Evolutionary conservation across 164 flowering plant species (phyloP), one percentile per base, ranked within the genome.

Genomic region (Dillenia suffruticosa): DNA sequence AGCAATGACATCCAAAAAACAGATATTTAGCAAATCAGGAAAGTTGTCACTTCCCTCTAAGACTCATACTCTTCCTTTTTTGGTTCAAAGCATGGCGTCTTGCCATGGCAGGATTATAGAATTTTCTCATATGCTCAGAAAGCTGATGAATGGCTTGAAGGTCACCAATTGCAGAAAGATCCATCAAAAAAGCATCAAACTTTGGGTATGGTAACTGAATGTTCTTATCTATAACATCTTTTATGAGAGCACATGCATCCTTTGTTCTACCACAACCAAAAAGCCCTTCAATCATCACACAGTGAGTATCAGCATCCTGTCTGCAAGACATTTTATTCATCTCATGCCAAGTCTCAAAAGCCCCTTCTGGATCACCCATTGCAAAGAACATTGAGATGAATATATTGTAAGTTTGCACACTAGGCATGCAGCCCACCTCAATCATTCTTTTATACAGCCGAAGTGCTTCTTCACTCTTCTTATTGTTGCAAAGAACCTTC

Each of bases 371-470:
- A 64, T 89, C 84, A 48, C 78, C 79, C 76, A 86, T 78, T 59
- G 70, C 71, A 59, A 86, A 89, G 56, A 75, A 88, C 99, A 94
- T 85, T 44, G 66, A 67, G 49, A 94, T 89, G 60, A 94, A 61
- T 91, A 88, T 91, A 67, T 89, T 94, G 63, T 72, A 94, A 8
- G 96, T 86, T 48, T 91, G 99, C 46, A 91, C 97, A 68, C 99
- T 94, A 43, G 97, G 97, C 48, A 57, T 24, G 62, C 96, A 89
- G 12, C 86, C 85, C 51, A 74, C 69, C 61, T 87, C 91, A 59
- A 75, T 68, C 85, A 91, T 87, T 70, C 67, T 83, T 50, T 72
- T 57, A 63, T 80, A 91, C 44, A 91, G 87, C 67, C 57, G 72
- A 68, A 81, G 72, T 3, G 94, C 93, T 69, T 91, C 96, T 26